Base-by-base conservation (phyloP, 2,329 filamentous ascomycete species). In the Beauveria varroae region DNA sequence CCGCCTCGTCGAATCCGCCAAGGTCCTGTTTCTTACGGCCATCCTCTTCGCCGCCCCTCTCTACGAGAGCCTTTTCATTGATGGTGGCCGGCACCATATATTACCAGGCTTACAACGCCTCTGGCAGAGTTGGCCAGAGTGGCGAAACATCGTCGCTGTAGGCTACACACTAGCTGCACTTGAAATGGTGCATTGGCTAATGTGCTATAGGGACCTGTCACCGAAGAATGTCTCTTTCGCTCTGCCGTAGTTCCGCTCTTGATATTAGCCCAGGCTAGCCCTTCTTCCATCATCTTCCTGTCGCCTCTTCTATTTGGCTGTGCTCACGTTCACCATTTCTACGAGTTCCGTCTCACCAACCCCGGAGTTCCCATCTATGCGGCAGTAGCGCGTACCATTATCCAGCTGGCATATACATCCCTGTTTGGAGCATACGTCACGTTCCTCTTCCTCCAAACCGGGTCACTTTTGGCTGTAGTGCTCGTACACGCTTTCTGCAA, bases 261-360 rank as follows among this genome's bases (percentile, higher is more conserved):
- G 70, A 77, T 97, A 34, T 78, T 92, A 55, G 86, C 91, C 22
- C 82, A 81, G 50, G 78, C 85, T 56, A 79, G 81, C 49, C 69
- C 79, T 30, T 65, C 69, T 3, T 77, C 78, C 46, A 91, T 90
- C 65, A 84, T 96, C 69, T 91, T 96, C 75, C 77, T 91, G 12
- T 90, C 91, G 1, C 93, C 93, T 7, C 78, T 97, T 12, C 88
- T 96, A 72, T 98, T 98, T 71, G 93, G 93, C 57, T 86, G 96
- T 50, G 93, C 95, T 8, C 95, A 99, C 75, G 75, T 96, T 53
- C 93, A 99, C 75, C 95, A 99, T 76, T 91, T 96, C 73, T 96
- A 96, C 77, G 95, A 98, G 76, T 96, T 96, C 74, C 84, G 89
- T 61, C 79, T 96, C 62, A 90, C 89, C 1, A 86, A 96, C 68